Conservation (phyloP, 1,139 yeast species). For the Scheffersomyces stambukii region DNA sequence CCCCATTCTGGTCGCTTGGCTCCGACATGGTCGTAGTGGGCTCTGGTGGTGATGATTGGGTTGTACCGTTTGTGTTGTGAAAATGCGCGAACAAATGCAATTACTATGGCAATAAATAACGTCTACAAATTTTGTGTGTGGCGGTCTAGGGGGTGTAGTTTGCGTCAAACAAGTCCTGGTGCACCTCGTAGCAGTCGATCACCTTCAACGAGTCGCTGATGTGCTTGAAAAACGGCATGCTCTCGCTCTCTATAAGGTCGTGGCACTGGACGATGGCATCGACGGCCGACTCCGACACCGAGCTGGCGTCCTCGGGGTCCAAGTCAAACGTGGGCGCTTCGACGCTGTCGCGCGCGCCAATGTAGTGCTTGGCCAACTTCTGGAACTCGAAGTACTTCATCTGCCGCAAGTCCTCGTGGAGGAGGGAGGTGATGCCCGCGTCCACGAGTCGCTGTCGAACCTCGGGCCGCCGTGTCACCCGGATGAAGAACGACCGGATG, state of each 20-base stretch:
- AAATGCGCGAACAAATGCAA: too few relatives aligned
- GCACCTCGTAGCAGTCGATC: slow-evolving; percentile 34
- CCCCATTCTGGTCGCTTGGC: neutral
- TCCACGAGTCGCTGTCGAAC: slow-evolving; percentile 26
- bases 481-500: slow-evolving; percentile 60
- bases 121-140: too few relatives aligned
- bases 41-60: too few relatives aligned
- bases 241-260: slow-evolving; percentile 24
- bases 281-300: slow-evolving; percentile 13
- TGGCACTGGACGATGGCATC: slow-evolving; percentile 9
- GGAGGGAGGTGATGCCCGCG: slow-evolving; percentile 29
- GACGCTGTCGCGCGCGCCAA: slow-evolving; percentile 4
- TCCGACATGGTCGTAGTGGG: neutral
- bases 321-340: slow-evolving; percentile 1
- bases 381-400: slow-evolving; percentile 27
- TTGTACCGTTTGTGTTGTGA: too few relatives aligned
- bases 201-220: slow-evolving; percentile 41
- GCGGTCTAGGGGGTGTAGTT: too few relatives aligned
- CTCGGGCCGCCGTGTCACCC: slow-evolving; percentile 46
- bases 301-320: slow-evolving; percentile 2
- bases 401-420: slow-evolving; percentile 22
- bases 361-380: slow-evolving; percentile 6
- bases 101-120: too few relatives aligned
- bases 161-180: too few relatives aligned
- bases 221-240: slow-evolving; percentile 35